These are phyloP conservation scores for Reticulascus tulasneorum DNA, from an alignment of 2,329 filamentous ascomycete species.

Conservation along the genomic window DNA sequence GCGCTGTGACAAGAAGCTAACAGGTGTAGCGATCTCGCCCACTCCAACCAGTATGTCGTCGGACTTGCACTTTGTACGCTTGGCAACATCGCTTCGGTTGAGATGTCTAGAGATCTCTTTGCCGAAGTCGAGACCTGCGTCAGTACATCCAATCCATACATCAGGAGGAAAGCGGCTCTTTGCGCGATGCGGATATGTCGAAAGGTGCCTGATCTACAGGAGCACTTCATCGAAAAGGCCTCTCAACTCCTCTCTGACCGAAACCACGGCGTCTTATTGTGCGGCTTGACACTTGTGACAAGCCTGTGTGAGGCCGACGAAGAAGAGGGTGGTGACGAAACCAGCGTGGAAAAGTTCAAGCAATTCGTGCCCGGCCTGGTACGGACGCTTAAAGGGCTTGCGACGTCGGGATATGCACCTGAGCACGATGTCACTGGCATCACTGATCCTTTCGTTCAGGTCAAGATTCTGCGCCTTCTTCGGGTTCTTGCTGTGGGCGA, in stretches of 20 bases:
- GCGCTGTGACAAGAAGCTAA: constrained; percentile 27
- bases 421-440: constrained; percentile 98
- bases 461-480: constrained; percentile 87
- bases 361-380: constrained; percentile 81
- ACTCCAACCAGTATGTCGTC: constrained; percentile 98
- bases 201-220: constrained; percentile 94
- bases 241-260: constrained; percentile 83
- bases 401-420: constrained; percentile 92
- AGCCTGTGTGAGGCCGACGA: constrained; percentile 95
- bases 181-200: constrained; percentile 98
- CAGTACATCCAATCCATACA: constrained; percentile 95
- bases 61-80: constrained; percentile 93
- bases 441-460: constrained; percentile 94
- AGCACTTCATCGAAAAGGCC: constrained; percentile 95
- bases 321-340: constrained; percentile 83
- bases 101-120: constrained; percentile 98
- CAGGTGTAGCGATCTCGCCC: constrained; percentile 74
- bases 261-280: constrained; percentile 93
- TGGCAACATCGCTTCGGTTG: constrained; percentile 94
- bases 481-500: constrained; percentile 85
- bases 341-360: constrained; percentile 86
- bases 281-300: constrained; percentile 83
- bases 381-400: constrained; percentile 85
- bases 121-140: constrained; percentile 90
- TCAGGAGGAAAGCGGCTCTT: constrained; percentile 92